phyloP scores from a whole-genome alignment of 306 rosid species.

The Cucurbita maxima region DNA sequence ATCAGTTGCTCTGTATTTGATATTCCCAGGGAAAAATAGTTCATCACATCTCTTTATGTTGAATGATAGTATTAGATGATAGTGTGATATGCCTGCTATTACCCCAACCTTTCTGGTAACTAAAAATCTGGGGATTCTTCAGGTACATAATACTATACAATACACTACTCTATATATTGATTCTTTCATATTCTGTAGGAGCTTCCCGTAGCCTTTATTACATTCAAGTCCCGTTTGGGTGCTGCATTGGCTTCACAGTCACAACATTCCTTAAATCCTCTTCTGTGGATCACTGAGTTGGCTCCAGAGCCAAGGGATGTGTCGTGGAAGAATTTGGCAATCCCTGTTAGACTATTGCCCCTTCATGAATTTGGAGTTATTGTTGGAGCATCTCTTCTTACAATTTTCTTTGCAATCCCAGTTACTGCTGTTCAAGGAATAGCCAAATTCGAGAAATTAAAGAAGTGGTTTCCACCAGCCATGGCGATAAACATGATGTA shows the following conservation, averaged over 20 bases:
- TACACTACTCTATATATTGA: conserved; percentile 4
- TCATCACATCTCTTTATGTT: not conserved
- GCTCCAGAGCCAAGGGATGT: conserved; percentile 91
- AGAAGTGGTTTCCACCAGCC: conserved; percentile 91
- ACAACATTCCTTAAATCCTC: conserved; percentile 68
- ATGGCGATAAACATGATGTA: conserved; percentile 72
- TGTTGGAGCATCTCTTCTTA: conserved; percentile 58
- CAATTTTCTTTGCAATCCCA: conserved; percentile 74
- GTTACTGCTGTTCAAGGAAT: conserved; percentile 94
- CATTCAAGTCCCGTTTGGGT: conserved; percentile 62
- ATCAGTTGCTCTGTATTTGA: not conserved
- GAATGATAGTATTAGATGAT: conserved; percentile 1
- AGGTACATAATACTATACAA: not conserved
- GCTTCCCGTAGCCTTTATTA: conserved; percentile 66
- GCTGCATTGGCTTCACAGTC: conserved; percentile 64
- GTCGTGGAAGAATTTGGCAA: conserved; percentile 73
- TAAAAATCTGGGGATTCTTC: not conserved
- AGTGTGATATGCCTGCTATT: not conserved
- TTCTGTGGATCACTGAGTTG: conserved; percentile 62
- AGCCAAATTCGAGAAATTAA: conserved; percentile 73
- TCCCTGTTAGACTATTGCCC: conserved; percentile 42
- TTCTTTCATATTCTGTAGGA: conserved; percentile 29
- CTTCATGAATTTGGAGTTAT: conserved; percentile 45
- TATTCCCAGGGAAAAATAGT: not conserved
- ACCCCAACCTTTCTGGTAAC: not conserved